Evolutionary conservation across 371 early-diverging fungal species (phyloP), one percentile per base, ranked within the genome.

Genomic region (Dinochytrium kinnereticum): DNA sequence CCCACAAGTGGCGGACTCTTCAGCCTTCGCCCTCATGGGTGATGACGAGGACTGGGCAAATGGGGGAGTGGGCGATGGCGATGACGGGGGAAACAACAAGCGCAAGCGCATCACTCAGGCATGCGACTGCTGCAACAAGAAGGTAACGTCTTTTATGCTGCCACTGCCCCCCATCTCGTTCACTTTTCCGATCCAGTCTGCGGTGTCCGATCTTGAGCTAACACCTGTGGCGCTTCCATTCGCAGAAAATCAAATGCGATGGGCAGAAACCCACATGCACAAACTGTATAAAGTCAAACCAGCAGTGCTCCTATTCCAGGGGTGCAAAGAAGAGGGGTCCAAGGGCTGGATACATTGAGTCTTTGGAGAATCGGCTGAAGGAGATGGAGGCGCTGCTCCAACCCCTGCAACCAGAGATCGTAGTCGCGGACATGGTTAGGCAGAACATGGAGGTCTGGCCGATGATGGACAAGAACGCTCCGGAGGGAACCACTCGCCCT

Each of bases 221-320:
- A 67, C 73, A n/a, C 30, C 69, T 19, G 10, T 51, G 34, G 15
- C 40, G 33, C 36, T 68, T 3, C 33, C n/a, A n/a, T 37, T 21
- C 1, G 28, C 74, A 77, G 70, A 77, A 85, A 90, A 89, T 92
- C 71, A 90, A 90, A 75, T 93, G 93, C 77, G 93, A 93, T 77
- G 94, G 95, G 30, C 84, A 86, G n/a, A 90, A 91, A 59, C 93
- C 91, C 0, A 85, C 88, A 31, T 96, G 96, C 80, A 82, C 86
- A 17, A 91, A 93, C 76, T 96, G 96, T 78, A 74, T 83, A 36
- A 89, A 91, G 68, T 81, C 88, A 31, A 82, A 85, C 17, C 73
- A 84, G 2, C 74, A 80, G 51, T 96, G 96, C 81, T 85, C 91
- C 44, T 94, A 91, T 77, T 85, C 89, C 2, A 87, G 90, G n/a